Conservation (phyloP, 257 asterid species). For the Vinca minor region DNA sequence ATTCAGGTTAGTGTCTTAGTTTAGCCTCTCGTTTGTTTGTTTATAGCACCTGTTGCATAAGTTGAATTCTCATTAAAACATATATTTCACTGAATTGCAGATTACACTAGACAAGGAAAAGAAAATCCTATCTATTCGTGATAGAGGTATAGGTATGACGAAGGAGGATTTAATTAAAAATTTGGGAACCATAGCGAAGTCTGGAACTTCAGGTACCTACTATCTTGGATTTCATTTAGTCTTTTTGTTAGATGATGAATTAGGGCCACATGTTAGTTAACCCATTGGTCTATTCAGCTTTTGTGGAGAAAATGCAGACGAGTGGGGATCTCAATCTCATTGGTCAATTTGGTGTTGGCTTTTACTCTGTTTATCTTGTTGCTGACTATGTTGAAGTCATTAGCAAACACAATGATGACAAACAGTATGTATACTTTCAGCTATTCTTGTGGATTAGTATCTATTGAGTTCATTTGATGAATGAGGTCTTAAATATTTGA, state of each 20-base stretch:
- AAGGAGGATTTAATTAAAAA: slow-evolving; percentile 91
- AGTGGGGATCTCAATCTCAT: slow-evolving; percentile 90
- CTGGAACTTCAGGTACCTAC: slow-evolving; percentile 90
- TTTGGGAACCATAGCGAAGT: slow-evolving; percentile 95
- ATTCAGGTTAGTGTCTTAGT: slow-evolving; percentile 57
- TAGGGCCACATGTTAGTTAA: slow-evolving; percentile 1
- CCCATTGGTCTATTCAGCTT: slow-evolving; percentile 43
- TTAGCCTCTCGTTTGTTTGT: neutral
- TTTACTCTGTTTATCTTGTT: slow-evolving; percentile 89
- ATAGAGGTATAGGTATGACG: slow-evolving; percentile 95
- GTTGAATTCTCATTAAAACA: neutral
- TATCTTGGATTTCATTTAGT: neutral
- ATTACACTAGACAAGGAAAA: slow-evolving; percentile 86
- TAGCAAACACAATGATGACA: slow-evolving; percentile 87
- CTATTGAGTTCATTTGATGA: neutral
- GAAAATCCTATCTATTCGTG: slow-evolving; percentile 79
- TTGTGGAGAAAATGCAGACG: slow-evolving; percentile 95
- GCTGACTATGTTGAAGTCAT: slow-evolving; percentile 92
- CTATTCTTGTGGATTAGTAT: neutral
- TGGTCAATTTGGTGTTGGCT: slow-evolving; percentile 97
- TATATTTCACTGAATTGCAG: slow-evolving; percentile 30
- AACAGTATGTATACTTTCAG: slow-evolving; percentile 50
- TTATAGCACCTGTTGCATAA: neutral
- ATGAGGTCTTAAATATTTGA: slow-evolving; percentile 6
- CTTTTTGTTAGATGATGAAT: too few relatives aligned